Evolutionary conservation across 78 protist genomes (phyloP).

Genomic region (Dictyostelium purpureum): DNA sequence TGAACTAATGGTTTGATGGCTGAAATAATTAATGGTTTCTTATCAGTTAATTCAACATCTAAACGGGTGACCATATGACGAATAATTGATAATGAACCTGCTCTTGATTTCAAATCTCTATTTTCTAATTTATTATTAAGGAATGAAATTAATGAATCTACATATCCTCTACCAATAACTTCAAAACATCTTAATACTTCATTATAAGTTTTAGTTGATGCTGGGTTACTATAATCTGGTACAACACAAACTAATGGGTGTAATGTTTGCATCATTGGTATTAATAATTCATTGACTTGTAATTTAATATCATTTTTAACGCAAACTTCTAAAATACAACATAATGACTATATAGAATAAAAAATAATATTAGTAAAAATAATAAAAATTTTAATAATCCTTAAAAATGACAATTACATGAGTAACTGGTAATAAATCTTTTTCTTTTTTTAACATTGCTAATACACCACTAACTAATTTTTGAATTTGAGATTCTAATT

Average conservation of each 20-base stretch:
- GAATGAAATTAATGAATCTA: slow-evolving; percentile 66
- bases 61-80: slow-evolving; percentile 78
- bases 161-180: slow-evolving; percentile 79
- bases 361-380: not conserved
- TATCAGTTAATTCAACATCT: slow-evolving; percentile 46
- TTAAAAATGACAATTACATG: slow-evolving; percentile 37
- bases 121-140: slow-evolving; percentile 42
- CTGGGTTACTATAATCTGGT: slow-evolving; percentile 59
- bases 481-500: slow-evolving; percentile 65
- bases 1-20: slow-evolving; percentile 79
- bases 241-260: slow-evolving; percentile 54
- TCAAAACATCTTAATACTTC: slow-evolving; percentile 88
- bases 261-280: slow-evolving; percentile 25
- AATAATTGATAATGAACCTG: slow-evolving; percentile 70
- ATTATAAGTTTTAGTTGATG: slow-evolving; percentile 54
- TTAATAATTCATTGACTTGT: slow-evolving; percentile 42
- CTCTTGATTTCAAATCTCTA: slow-evolving; percentile 16
- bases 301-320: slow-evolving; percentile 42
- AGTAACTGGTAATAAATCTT: slow-evolving; percentile 76
- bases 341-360: slow-evolving; percentile 9
- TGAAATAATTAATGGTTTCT: slow-evolving; percentile 69
- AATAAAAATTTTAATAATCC: not conserved
- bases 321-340: slow-evolving; percentile 63
- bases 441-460: slow-evolving; percentile 70
- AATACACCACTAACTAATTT: slow-evolving; percentile 57